A percentile compares a stretch with the other conserved stretches of the same genome.
These are phyloP conservation scores for Paecilomyces sp. DNA, from an alignment of 2,329 filamentous ascomycete species.

Conservation along the genomic window DNA sequence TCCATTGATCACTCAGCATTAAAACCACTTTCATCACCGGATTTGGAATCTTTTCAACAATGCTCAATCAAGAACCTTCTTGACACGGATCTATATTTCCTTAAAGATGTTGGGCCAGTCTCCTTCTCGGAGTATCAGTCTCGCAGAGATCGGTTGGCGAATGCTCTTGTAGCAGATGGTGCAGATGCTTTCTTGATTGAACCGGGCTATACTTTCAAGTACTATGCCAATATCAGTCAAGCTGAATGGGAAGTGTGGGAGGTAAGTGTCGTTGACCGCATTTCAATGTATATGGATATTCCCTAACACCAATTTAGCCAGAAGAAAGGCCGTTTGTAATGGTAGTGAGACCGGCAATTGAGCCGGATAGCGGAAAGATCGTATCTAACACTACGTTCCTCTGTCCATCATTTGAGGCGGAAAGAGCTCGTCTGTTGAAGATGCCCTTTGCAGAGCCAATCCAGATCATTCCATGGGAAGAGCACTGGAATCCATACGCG, in stretches of 20 bases:
- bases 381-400: constrained; percentile 53
- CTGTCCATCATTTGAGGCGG: constrained; percentile 54
- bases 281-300: background rate
- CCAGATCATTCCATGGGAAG: constrained; percentile 54
- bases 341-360: constrained; percentile 45
- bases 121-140: constrained; percentile 46
- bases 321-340: constrained; percentile 59
- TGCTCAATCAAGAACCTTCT: constrained; percentile 50
- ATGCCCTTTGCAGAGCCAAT: constrained; percentile 50
- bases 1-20: background rate
- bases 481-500: constrained; percentile 58
- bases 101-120: constrained; percentile 44
- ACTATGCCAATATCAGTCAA: constrained; percentile 58
- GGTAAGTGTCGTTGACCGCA: constrained; percentile 6
- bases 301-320: constrained; percentile 31
- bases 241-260: constrained; percentile 57
- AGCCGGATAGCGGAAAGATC: constrained; percentile 32
- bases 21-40: background rate
- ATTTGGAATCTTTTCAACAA: constrained; percentile 24
- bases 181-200: constrained; percentile 56
- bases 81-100: constrained; percentile 42
- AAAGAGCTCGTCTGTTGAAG: constrained; percentile 50
- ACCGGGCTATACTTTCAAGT: constrained; percentile 58
- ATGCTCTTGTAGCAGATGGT: constrained; percentile 44
- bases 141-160: constrained; percentile 50